A percentile compares a stretch with the other conserved stretches of the same genome.
phyloP scores from a whole-genome alignment of 805 yeast genomes.

The Nakazawaea molendinolei region DNA sequence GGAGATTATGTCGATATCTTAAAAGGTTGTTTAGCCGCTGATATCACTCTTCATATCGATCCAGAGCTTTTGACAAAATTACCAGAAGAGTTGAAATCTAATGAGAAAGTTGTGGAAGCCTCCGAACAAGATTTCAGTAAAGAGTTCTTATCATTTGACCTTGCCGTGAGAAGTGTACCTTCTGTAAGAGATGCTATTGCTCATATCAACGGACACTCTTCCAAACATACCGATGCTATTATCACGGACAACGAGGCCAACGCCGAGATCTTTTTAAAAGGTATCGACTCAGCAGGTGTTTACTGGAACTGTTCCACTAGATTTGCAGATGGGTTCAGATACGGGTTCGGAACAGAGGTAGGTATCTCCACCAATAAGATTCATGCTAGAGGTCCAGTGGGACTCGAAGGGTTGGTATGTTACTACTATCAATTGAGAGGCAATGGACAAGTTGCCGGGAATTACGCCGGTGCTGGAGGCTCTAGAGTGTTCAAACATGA shows the following conservation, averaged over 20 bases:
- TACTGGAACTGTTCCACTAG: slow-evolving; percentile 97
- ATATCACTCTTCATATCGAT: slow-evolving; percentile 70
- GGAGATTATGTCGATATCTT: slow-evolving; percentile 14
- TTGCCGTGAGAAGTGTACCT: slow-evolving; percentile 63
- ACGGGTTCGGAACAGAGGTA: slow-evolving; percentile 98
- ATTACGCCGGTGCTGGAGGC: slow-evolving; percentile 93
- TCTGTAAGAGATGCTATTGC: slow-evolving; percentile 66
- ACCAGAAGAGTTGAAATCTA: slow-evolving; percentile 16
- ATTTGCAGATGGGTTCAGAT: slow-evolving; percentile 97
- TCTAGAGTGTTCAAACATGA: slow-evolving; percentile 68
- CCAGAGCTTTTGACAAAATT: slow-evolving; percentile 35
- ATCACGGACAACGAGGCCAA: slow-evolving; percentile 64
- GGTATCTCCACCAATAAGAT: slow-evolving; percentile 96
- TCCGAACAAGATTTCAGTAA: slow-evolving; percentile 66
- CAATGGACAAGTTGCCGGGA: slow-evolving; percentile 86
- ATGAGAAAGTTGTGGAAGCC: slow-evolving; percentile 35
- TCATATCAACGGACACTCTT: slow-evolving; percentile 87
- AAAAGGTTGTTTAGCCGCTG: slow-evolving; percentile 43
- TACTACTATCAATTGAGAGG: slow-evolving; percentile 94
- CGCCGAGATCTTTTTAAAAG: slow-evolving; percentile 76
- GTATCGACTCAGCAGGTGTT: slow-evolving; percentile 92
- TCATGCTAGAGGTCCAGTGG: slow-evolving; percentile 98
- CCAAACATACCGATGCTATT: slow-evolving; percentile 93
- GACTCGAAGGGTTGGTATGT: slow-evolving; percentile 92
- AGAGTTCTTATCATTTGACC: slow-evolving; percentile 78